Base-by-base conservation (phyloP, 148 eudicot species). In the Selenicereus undatus region DNA sequence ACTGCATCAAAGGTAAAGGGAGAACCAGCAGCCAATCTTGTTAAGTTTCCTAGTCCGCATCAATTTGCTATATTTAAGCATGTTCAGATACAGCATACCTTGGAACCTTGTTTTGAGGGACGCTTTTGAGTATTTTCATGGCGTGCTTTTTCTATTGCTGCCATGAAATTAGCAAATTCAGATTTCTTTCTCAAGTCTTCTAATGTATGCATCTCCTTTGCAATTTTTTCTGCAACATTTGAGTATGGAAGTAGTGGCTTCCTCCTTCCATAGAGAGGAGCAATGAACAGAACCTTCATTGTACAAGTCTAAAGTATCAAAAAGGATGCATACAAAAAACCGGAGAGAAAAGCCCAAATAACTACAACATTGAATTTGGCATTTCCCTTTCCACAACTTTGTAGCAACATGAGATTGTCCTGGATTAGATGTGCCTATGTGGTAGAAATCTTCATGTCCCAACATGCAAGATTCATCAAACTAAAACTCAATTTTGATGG, bases 211-310 rank as follows among this genome's bases (percentile, higher is more conserved):
- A 79, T 69, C 58, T 82, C 81, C 74, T 27, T 81, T 51, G 80
- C 83, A 45, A 82, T 86, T 66, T 66, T 24, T 60, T 83, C 73
- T 45, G 68, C 79, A 72, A 66, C 79, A 72, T 76, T 70, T 80
- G 88, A 83, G 69, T 69, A 79, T 45, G 89, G 71, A 62, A 90
- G 84, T 73, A 81, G 87, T 60, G 91, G 94, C 72, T 82, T 88
- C 60, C 71, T 86, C 80, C 81, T 88, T 86, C 97, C 97, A 80
- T 90, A 87, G 75, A 91, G 80, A 71, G 95, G 95, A 77, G 88
- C 91, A 89, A 96, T 91, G 84, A 96, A 92, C 85, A 96, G 88
- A 62, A 96, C 89, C 99, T 96, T 78, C 17, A 84, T 56, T 52
- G 66, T 45, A 50, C 56, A 65, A 70, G 81, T 77, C 26, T 36